A percentile compares a stretch with the other conserved stretches of the same genome.
Conservation (phyloP, 2,329 filamentous ascomycete species). For the Hymenoscyphus scutula region DNA sequence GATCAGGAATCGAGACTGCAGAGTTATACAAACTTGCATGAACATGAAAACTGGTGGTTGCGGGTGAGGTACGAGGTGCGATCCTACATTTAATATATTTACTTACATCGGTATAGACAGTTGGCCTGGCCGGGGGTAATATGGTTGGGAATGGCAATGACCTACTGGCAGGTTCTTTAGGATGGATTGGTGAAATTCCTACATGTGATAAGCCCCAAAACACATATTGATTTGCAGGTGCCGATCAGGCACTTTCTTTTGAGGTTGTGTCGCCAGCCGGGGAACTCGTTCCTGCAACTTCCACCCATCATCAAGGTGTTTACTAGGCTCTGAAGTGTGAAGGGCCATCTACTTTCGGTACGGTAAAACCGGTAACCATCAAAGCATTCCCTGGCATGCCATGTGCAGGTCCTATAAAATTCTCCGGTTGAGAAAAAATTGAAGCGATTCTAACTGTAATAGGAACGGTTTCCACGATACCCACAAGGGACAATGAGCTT, state of each 20-base stretch:
- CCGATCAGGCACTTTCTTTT: neutral
- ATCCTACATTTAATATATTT: neutral
- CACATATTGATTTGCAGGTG: neutral
- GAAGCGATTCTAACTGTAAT: neutral
- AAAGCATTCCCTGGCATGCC: neutral
- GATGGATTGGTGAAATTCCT: neutral
- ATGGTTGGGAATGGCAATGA: neutral
- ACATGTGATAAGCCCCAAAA: neutral
- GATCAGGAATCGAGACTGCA: slow-evolving; percentile 44
- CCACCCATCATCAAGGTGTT: neutral
- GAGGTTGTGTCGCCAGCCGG: neutral
- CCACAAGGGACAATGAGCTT: neutral
- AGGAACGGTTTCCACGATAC: neutral
- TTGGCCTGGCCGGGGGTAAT: too few relatives aligned
- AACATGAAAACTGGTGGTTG: slow-evolving; percentile 7
- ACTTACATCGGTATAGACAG: neutral
- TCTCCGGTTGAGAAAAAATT: neutral
- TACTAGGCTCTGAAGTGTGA: neutral
- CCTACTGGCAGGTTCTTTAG: neutral
- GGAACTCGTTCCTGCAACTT: neutral
- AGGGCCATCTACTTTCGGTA: neutral
- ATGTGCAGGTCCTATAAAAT: slow-evolving; percentile 6
- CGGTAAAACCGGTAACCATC: neutral
- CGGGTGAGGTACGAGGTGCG: slow-evolving; percentile 10
- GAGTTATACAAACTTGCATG: slow-evolving; percentile 42